Conservation (phyloP, 2,329 filamentous ascomycete genomes). For the Erysiphe neolycopersici region DNA sequence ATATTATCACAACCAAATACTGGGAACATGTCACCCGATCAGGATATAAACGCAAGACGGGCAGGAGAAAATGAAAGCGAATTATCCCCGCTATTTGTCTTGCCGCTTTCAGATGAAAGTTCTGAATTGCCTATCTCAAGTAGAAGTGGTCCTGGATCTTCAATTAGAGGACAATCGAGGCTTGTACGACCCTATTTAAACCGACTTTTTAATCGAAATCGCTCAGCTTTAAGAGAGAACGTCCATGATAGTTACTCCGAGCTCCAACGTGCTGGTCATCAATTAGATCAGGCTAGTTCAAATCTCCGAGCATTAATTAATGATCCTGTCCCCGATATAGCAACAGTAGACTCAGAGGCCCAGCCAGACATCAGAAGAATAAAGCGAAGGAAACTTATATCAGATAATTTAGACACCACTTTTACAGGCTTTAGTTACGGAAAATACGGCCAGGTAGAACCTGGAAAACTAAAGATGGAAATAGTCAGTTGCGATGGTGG, state of each 20-base stretch:
- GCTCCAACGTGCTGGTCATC: constrained; percentile 6
- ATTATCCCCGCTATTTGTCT: constrained; percentile 8
- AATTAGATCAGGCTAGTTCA: constrained; percentile 9
- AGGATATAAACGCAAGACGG: constrained; percentile 2
- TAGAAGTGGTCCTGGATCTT: background rate
- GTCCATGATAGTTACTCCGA: constrained; percentile 5
- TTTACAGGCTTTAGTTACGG: constrained; percentile 50
- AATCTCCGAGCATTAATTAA: constrained; percentile 9
- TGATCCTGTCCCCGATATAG: constrained; percentile 7
- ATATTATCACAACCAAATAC: background rate
- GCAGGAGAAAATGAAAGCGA: constrained; percentile 3
- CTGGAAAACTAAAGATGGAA: constrained; percentile 61
- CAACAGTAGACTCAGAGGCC: constrained; percentile 5
- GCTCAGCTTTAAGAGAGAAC: constrained; percentile 4
- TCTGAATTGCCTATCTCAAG: background rate
- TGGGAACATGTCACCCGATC: constrained; percentile 11
- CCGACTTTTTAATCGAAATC: constrained; percentile 10
- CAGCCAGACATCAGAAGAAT: constrained; percentile 22
- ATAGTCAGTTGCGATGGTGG: constrained; percentile 77
- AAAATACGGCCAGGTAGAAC: constrained; percentile 62
- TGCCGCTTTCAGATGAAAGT: background rate
- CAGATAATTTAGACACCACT: constrained; percentile 23
- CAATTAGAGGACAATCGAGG: background rate
- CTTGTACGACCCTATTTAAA: constrained; percentile 9
- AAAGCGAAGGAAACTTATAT: constrained; percentile 47